A percentile compares a stretch with the other conserved stretches of the same genome.
Conservation (phyloP, 2,329 filamentous ascomycete genomes). For the Penicillium hordei region DNA sequence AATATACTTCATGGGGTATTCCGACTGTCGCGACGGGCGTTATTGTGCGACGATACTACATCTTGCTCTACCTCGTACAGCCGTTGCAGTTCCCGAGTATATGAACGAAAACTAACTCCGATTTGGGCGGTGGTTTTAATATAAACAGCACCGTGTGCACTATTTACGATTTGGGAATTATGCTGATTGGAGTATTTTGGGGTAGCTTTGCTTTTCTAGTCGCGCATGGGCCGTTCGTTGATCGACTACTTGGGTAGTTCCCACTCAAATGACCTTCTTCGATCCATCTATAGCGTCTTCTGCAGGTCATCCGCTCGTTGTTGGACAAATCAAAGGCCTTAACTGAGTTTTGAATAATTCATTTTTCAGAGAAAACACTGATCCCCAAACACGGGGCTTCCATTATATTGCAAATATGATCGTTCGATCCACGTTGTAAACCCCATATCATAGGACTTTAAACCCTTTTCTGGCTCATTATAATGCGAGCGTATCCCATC, state of each 20-base stretch:
- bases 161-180: conserved; percentile 7
- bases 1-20: conserved; percentile 3
- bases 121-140: background rate
- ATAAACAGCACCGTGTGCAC: conserved; percentile 1
- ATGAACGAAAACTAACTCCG: conserved; percentile 9
- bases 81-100: conserved; percentile 10
- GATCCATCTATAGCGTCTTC: conserved; percentile 4
- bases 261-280: conserved; percentile 31
- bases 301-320: conserved; percentile 27
- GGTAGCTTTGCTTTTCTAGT: conserved; percentile 2
- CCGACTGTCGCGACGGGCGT: conserved; percentile 2
- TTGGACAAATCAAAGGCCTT: background rate
- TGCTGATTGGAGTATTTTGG: background rate
- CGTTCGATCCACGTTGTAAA: conserved; percentile 7
- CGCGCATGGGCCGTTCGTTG: conserved; percentile 32
- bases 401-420: conserved; percentile 18
- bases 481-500: background rate
- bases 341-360: background rate
- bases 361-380: conserved; percentile 6
- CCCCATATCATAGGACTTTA: background rate
- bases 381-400: conserved; percentile 10
- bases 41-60: conserved; percentile 14
- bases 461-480: background rate
- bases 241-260: conserved; percentile 23
- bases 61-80: conserved; percentile 23